Conservation (phyloP, 352 stramenopile species). For the Pythium phragmiticola region DNA sequence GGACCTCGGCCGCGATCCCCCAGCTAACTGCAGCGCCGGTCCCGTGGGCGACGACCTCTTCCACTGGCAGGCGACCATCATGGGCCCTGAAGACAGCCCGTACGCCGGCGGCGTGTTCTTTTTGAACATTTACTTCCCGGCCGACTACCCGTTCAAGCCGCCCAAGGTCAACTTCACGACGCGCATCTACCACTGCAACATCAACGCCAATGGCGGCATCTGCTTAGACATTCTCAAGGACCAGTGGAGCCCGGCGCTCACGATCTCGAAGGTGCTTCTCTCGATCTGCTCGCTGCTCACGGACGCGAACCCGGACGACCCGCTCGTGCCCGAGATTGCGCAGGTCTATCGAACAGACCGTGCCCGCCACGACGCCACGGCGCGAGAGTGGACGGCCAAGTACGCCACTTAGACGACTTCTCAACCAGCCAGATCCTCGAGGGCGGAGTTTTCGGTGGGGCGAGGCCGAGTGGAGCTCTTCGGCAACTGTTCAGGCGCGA, state of each 20-base stretch:
- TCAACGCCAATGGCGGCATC: slow-evolving; percentile 99
- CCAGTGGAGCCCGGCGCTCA: slow-evolving; percentile 99
- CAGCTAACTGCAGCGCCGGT: slow-evolving; percentile 97
- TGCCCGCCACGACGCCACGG: slow-evolving; percentile 93
- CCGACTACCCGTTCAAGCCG: slow-evolving; percentile 99
- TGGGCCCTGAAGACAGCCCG: slow-evolving; percentile 97
- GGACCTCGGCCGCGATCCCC: slow-evolving; percentile 94
- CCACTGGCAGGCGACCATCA: slow-evolving; percentile 97
- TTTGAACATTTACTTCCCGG: slow-evolving; percentile 98
- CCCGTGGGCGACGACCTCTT: slow-evolving; percentile 98
- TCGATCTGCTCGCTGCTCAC: slow-evolving; percentile 99
- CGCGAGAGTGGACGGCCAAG: slow-evolving; percentile 97
- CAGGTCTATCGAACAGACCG: slow-evolving; percentile 96
- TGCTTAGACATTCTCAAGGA: slow-evolving; percentile 99
- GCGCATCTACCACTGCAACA: slow-evolving; percentile 99
- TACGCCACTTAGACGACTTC: slow-evolving; percentile 94
- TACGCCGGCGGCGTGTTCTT: slow-evolving; percentile 99
- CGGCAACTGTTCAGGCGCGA: background rate
- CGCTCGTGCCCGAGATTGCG: slow-evolving; percentile 90
- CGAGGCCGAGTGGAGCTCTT: background rate
- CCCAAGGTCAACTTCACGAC: slow-evolving; percentile 99
- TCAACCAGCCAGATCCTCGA: slow-evolving; percentile 8
- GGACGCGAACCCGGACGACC: slow-evolving; percentile 99
- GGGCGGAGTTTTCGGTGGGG: slow-evolving; percentile 14
- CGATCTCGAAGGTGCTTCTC: slow-evolving; percentile 99